phyloP scores from a whole-genome alignment of 768 basidiomycete genomes.

The Psilocybe cyanescens region DNA sequence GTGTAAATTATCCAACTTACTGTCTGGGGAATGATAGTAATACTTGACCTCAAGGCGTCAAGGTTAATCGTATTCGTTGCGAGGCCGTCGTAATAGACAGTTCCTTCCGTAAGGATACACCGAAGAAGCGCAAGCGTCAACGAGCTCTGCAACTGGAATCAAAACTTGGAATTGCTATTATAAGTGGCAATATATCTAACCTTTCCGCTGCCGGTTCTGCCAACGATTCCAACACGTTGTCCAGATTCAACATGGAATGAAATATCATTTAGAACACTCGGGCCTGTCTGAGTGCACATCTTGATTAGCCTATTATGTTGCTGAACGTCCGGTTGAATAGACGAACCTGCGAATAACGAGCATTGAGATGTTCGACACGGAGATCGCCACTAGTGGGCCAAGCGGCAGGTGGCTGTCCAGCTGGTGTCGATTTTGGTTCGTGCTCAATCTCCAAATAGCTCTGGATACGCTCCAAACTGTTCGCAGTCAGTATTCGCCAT shows the following conservation, averaged over 20 bases:
- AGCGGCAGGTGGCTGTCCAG: conserved; percentile 53
- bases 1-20: conserved; percentile 28
- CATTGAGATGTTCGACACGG: conserved; percentile 51
- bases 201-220: conserved; percentile 49
- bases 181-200: neutral
- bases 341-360: conserved; percentile 43
- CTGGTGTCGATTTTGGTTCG: conserved; percentile 42
- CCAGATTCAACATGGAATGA: conserved; percentile 58
- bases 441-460: conserved; percentile 63
- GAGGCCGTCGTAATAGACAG: conserved; percentile 63
- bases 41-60: conserved; percentile 55
- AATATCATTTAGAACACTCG: conserved; percentile 49
- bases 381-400: conserved; percentile 62
- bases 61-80: conserved; percentile 55
- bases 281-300: conserved; percentile 28
- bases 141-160: conserved; percentile 46
- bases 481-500: neutral
- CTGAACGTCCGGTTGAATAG: too few relatives aligned
- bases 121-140: conserved; percentile 58
- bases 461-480: conserved; percentile 69
- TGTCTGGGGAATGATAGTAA: conserved; percentile 66
- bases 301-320: neutral
- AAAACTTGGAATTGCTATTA: neutral
- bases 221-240: conserved; percentile 57
- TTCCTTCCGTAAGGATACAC: conserved; percentile 60